These are phyloP conservation scores for Tillandsia fasciculata DNA, from an alignment of 176 grass and related monocot species.

Conservation along the genomic window DNA sequence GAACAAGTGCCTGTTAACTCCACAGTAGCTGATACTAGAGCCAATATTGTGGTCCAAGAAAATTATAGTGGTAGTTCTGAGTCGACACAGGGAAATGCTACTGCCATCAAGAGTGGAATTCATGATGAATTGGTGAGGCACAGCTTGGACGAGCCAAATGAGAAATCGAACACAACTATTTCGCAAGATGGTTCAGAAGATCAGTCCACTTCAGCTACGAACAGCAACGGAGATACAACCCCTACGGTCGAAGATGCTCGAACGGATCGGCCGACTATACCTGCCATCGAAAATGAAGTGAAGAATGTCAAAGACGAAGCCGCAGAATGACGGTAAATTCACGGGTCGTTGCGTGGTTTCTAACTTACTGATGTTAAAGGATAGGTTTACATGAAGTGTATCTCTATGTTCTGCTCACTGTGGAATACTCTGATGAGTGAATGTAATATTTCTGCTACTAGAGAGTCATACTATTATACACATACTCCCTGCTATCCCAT, in stretches of 20 bases:
- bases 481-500: no score
- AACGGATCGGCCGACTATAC: neutral
- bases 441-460: no score
- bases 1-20: neutral
- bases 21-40: neutral
- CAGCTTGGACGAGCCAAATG: neutral
- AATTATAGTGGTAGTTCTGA: neutral
- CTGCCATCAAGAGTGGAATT: neutral
- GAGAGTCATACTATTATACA: no score
- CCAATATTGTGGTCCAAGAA: neutral
- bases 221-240: neutral
- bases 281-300: neutral
- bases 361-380: neutral
- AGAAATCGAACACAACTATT: neutral
- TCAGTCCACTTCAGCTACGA: neutral
- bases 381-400: neutral
- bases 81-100: neutral
- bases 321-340: neutral
- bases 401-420: neutral
- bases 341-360: neutral
- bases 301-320: neutral
- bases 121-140: no score
- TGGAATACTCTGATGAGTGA: no score
- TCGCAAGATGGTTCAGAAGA: neutral
- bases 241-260: neutral